Conservation (phyloP, 177 flowering plant species). For the Vitis hybrid region DNA sequence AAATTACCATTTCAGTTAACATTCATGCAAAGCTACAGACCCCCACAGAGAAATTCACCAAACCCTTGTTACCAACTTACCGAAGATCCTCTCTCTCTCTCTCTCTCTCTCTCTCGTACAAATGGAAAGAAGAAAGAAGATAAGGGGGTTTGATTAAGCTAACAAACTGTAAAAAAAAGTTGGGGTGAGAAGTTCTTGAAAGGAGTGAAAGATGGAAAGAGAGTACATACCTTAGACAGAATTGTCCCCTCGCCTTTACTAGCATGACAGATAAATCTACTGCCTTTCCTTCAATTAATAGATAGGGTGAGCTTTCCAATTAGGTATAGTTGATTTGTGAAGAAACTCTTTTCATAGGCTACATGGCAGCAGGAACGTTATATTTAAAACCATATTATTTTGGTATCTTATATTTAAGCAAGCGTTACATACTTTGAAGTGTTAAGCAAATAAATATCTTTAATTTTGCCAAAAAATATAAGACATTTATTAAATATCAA, state of each 20-base stretch:
- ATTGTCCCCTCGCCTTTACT: constrained; percentile 6
- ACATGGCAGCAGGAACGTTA: neutral
- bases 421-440: too few relatives aligned
- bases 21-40: constrained; percentile 19
- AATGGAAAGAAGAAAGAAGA: neutral
- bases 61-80: neutral
- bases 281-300: neutral
- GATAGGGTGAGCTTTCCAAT: neutral
- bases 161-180: constrained; percentile 13
- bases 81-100: neutral
- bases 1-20: constrained; percentile 25
- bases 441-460: too few relatives aligned
- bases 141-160: too few relatives aligned
- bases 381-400: too few relatives aligned
- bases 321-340: neutral
- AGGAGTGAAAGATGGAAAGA: constrained; percentile 10
- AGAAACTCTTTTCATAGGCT: neutral
- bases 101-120: constrained; percentile 4
- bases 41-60: neutral
- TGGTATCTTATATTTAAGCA: too few relatives aligned
- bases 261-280: constrained; percentile 14
- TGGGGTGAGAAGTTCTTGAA: constrained; percentile 4
- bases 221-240: neutral
- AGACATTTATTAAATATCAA: too few relatives aligned
- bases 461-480: too few relatives aligned